Evolutionary conservation across 495 filamentous ascomycete species (phyloP).

Genomic region (Xylaria flabelliformis): DNA sequence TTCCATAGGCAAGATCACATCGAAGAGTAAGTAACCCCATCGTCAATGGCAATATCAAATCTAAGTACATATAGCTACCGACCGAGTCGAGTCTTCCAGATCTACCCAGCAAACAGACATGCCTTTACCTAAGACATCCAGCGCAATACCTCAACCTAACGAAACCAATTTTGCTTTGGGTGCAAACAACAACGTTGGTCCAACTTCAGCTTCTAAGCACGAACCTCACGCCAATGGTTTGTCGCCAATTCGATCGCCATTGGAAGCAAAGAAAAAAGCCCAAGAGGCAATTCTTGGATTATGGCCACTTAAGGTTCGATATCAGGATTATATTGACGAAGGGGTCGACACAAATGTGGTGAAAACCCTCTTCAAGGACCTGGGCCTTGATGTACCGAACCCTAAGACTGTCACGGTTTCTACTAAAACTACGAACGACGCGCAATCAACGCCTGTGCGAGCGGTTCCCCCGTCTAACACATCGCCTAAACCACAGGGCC

Average conservation of each 20-base stretch:
- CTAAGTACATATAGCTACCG: constrained; percentile 31
- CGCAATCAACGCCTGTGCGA: background rate
- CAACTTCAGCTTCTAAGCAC: background rate
- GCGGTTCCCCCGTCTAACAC: constrained; percentile 8
- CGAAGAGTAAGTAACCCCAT: constrained; percentile 33
- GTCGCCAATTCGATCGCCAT: constrained; percentile 34
- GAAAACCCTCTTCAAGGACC: constrained; percentile 66
- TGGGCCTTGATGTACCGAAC: constrained; percentile 59
- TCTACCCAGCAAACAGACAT: background rate
- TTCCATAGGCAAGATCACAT: constrained; percentile 34
- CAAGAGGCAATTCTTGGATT: constrained; percentile 71
- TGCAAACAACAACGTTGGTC: background rate
- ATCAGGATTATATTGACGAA: constrained; percentile 71
- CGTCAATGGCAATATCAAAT: background rate
- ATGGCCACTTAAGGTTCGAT: constrained; percentile 68
- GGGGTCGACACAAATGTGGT: constrained; percentile 70
- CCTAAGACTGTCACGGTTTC: constrained; percentile 34
- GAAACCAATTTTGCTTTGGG: background rate
- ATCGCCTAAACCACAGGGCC: constrained; percentile 21
- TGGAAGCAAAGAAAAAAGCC: constrained; percentile 68
- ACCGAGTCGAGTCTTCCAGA: constrained; percentile 6
- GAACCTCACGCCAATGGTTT: background rate
- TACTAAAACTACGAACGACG: constrained; percentile 17
- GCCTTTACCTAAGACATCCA: background rate
- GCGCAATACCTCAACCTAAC: background rate